A percentile compares a stretch with the other conserved stretches of the same genome.
Evolutionary conservation across 495 filamentous ascomycete species (phyloP).

Genomic region (Hypoxylon fragiforme): DNA sequence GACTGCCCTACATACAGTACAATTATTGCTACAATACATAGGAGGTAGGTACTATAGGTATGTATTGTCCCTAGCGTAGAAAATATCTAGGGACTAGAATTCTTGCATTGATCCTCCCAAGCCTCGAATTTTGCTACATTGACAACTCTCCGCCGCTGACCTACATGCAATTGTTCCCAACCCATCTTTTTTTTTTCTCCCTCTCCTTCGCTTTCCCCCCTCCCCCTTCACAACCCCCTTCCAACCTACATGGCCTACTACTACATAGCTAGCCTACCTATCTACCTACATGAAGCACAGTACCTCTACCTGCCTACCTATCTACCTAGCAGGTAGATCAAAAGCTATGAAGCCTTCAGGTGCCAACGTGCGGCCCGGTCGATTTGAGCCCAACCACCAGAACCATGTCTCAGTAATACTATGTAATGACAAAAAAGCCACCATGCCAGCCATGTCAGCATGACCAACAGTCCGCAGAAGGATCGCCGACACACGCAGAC

Average conservation of each 20-base stretch:
- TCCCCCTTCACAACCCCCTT: no score
- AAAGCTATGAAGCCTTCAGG: slow-evolving; percentile 37
- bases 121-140: no score
- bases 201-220: neutral
- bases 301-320: neutral
- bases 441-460: slow-evolving; percentile 37
- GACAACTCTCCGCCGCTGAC: slow-evolving; percentile 31
- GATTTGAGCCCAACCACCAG: slow-evolving; percentile 42
- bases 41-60: no score
- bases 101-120: slow-evolving; percentile 13
- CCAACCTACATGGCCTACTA: no score
- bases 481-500: slow-evolving; percentile 40
- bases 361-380: slow-evolving; percentile 36
- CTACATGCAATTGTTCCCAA: slow-evolving; percentile 28
- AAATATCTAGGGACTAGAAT: neutral
- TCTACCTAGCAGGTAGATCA: slow-evolving; percentile 7
- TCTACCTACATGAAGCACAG: slow-evolving; percentile 2
- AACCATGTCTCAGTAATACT: slow-evolving; percentile 36
- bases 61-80: neutral
- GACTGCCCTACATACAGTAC: no score
- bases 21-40: no score
- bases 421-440: slow-evolving; percentile 23
- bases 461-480: slow-evolving; percentile 38
- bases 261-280: slow-evolving; percentile 2
- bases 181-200: slow-evolving; percentile 1